A percentile compares a stretch with the other conserved stretches of the same genome.
These are phyloP conservation scores for Hirschioporus abietinus DNA, from an alignment of 768 basidiomycete species.

Conservation along the genomic window DNA sequence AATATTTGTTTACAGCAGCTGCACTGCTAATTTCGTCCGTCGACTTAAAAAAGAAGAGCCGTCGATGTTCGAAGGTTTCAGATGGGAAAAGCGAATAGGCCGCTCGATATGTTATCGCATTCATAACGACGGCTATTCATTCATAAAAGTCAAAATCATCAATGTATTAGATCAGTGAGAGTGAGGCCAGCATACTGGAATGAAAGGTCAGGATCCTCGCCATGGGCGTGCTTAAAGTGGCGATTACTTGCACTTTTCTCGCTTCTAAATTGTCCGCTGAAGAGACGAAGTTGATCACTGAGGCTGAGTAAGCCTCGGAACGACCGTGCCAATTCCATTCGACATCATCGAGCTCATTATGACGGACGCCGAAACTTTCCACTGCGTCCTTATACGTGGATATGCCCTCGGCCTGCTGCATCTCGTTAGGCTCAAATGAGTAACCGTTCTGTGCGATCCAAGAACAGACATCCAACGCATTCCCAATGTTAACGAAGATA, in stretches of 20 bases:
- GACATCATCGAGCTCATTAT: background rate
- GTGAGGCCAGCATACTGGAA: conserved; percentile 31
- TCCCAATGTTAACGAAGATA: conserved; percentile 34
- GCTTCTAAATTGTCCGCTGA: background rate
- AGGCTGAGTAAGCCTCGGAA: background rate
- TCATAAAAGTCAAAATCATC: background rate
- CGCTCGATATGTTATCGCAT: conserved; percentile 34
- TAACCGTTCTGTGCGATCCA: conserved; percentile 30
- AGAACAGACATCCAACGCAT: conserved; percentile 25
- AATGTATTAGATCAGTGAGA: conserved; percentile 3
- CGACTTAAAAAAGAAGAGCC: conserved; percentile 19
- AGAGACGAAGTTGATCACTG: background rate
- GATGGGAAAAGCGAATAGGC: conserved; percentile 39
- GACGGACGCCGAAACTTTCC: background rate
- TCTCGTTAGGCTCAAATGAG: conserved; percentile 17
- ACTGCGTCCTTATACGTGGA: background rate
- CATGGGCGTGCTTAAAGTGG: conserved; percentile 26
- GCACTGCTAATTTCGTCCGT: conserved; percentile 3
- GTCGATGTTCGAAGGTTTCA: conserved; percentile 32
- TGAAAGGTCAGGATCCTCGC: conserved; percentile 41
- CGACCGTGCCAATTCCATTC: background rate
- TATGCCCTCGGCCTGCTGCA: conserved; percentile 13
- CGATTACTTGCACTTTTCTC: conserved; percentile 37
- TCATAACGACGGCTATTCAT: conserved; percentile 36
- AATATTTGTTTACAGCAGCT: conserved; percentile 28